Evolutionary conservation across 805 yeast genomes (phyloP).

Genomic region (Maudiozyma bulderi): DNA sequence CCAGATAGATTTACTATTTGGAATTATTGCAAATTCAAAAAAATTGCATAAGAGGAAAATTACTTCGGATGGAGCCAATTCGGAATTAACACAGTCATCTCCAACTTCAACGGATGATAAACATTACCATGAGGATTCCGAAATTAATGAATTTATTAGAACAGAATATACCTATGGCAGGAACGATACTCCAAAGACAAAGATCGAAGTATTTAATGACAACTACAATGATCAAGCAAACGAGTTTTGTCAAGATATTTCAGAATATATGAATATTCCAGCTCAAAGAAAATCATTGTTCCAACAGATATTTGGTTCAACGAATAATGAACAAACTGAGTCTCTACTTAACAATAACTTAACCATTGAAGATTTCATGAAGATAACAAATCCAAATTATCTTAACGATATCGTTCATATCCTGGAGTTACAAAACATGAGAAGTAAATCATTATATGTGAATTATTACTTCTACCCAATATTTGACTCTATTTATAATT

Average conservation of each 20-base stretch:
- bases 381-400: slow-evolving; percentile 34
- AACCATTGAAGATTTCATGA: slow-evolving; percentile 33
- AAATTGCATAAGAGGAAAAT: slow-evolving; percentile 10
- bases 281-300: neutral
- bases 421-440: slow-evolving; percentile 22
- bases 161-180: slow-evolving; percentile 21
- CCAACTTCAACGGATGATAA: neutral
- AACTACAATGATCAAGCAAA: slow-evolving; percentile 21
- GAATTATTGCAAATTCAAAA: slow-evolving; percentile 30
- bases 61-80: neutral
- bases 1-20: slow-evolving; percentile 32
- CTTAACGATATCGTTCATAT: slow-evolving; percentile 28
- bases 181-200: slow-evolving; percentile 9
- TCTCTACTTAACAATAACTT: slow-evolving; percentile 5
- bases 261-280: neutral
- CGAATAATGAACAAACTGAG: neutral
- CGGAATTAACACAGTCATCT: neutral
- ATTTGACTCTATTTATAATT: slow-evolving; percentile 80
- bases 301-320: neutral
- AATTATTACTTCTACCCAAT: slow-evolving; percentile 46
- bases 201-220: slow-evolving; percentile 19
- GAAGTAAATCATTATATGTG: slow-evolving; percentile 23
- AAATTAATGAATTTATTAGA: slow-evolving; percentile 22
- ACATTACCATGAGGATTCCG: slow-evolving; percentile 17
- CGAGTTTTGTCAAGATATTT: slow-evolving; percentile 12